Percentiles rank a stretch among this genome's conserved stretches.
These are phyloP conservation scores for Acanthamoeba divionensis DNA, from an alignment of 208 protist species.

Conservation along the genomic window DNA sequence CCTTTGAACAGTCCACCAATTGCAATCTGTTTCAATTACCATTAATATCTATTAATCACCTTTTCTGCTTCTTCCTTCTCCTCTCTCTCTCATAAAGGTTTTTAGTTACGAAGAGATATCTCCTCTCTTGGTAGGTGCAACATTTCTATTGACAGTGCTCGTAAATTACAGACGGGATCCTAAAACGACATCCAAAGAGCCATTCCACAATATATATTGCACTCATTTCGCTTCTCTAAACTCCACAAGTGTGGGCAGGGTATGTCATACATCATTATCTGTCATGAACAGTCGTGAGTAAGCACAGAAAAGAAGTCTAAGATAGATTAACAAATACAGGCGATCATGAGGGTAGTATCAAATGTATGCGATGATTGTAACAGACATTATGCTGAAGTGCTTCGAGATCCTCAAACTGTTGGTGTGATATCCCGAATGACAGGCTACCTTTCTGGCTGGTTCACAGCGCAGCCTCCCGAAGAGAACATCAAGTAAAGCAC, in stretches of 20 bases:
- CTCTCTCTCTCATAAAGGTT: constrained; percentile 52
- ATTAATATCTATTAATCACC: background rate
- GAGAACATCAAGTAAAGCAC: background rate
- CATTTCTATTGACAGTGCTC: background rate
- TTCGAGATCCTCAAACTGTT: background rate
- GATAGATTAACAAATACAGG: too few species aligned
- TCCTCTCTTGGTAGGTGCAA: background rate
- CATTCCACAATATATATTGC: too few species aligned
- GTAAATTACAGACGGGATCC: background rate
- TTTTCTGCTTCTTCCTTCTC: background rate
- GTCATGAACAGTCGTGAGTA: too few species aligned
- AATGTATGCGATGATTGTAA: background rate
- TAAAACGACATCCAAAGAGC: too few species aligned
- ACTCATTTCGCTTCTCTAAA: too few species aligned
- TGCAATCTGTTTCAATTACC: background rate
- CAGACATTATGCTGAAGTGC: background rate
- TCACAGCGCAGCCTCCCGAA: background rate
- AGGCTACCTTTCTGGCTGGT: background rate
- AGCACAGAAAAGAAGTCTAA: too few species aligned
- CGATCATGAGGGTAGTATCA: too few species aligned
- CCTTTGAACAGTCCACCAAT: background rate
- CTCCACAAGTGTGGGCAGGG: too few species aligned
- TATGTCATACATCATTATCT: too few species aligned
- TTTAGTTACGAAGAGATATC: background rate
- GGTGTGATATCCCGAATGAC: background rate